Percentiles rank a stretch among this genome's conserved stretches.
These are phyloP conservation scores for Wickerhamomyces sydowiorum DNA, from an alignment of 805 yeast genomes.

Conservation along the genomic window DNA sequence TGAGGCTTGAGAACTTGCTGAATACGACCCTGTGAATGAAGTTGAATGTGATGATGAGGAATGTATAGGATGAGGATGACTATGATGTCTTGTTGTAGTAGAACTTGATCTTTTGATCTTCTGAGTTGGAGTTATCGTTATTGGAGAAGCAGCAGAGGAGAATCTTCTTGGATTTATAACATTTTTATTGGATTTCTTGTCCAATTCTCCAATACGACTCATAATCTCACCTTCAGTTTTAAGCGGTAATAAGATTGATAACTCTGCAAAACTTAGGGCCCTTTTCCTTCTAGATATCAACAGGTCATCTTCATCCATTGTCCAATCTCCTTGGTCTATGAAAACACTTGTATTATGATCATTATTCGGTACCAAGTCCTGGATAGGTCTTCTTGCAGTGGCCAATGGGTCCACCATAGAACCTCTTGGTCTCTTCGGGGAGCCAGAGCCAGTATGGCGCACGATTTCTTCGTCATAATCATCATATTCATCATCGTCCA, in stretches of 20 bases:
- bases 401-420: neutral
- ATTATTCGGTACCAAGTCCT: neutral
- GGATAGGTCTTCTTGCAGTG: neutral
- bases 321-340: constrained; percentile 29
- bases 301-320: constrained; percentile 65
- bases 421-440: neutral
- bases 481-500: neutral
- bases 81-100: neutral
- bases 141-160: neutral
- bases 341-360: neutral
- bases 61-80: neutral
- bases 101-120: neutral
- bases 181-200: constrained; percentile 9
- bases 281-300: constrained; percentile 47
- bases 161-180: too few species aligned
- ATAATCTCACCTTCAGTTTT: constrained; percentile 73
- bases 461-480: neutral
- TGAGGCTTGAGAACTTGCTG: constrained; percentile 7
- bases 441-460: neutral
- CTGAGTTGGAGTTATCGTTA: neutral
- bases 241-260: constrained; percentile 65
- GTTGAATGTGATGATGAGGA: constrained; percentile 1
- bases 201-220: constrained; percentile 48
- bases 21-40: constrained; percentile 5
- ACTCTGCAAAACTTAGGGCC: constrained; percentile 65